These are phyloP conservation scores for Agastache rugosa DNA, from an alignment of 257 asterid genomes.

Conservation along the genomic window DNA sequence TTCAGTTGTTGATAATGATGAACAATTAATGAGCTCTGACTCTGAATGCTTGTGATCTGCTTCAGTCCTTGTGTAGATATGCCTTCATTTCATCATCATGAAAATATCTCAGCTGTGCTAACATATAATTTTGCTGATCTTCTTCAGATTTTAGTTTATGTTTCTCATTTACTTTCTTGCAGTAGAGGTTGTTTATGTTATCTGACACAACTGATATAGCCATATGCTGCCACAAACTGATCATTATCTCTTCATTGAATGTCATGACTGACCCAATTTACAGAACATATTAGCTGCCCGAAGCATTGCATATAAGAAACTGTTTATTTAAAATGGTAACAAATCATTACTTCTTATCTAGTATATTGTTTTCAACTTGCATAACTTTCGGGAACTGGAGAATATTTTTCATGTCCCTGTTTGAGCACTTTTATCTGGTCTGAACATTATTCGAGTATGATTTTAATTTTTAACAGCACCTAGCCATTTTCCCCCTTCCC, in stretches of 20 bases:
- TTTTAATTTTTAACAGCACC: background rate
- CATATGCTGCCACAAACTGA: background rate
- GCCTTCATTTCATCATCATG: constrained; percentile 7
- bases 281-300: constrained; percentile 11
- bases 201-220: constrained; percentile 5
- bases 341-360: background rate
- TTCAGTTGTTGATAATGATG: background rate
- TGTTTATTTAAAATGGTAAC: constrained; percentile 4
- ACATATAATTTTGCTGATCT: constrained; percentile 13
- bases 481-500: background rate
- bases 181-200: background rate
- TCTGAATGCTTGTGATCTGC: background rate
- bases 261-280: constrained; percentile 1
- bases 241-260: constrained; percentile 8
- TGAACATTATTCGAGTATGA: background rate
- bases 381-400: background rate
- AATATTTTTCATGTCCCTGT: background rate
- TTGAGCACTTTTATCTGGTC: constrained; percentile 15
- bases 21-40: background rate
- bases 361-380: background rate
- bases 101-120: background rate
- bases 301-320: background rate
- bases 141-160: background rate
- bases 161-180: constrained; percentile 8
- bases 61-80: background rate